These are phyloP conservation scores for Acanthamoeba rhysodes DNA, from an alignment of 208 protist genomes.

Conservation along the genomic window DNA sequence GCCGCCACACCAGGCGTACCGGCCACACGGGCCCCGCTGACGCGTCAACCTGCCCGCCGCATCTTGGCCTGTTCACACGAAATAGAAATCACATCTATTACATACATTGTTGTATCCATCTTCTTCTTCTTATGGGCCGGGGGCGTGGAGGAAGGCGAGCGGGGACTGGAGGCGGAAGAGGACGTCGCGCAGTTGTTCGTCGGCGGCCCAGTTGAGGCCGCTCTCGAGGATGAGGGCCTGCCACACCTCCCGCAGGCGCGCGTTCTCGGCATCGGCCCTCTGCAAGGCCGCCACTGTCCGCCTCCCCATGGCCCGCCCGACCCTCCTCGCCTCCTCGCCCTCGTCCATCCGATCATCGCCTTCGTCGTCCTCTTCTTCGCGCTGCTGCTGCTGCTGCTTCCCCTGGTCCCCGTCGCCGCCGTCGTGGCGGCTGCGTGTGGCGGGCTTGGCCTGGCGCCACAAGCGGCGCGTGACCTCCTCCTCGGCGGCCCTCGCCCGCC, in stretches of 20 bases:
- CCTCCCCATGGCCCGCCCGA: not conserved
- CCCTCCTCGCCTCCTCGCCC: not conserved
- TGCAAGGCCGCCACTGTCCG: not conserved
- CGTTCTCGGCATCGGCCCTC: not conserved
- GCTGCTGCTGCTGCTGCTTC: too few species aligned
- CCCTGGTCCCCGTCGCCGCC: not conserved
- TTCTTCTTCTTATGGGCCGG: not conserved
- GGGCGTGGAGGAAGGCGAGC: not conserved
- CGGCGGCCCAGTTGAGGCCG: not conserved
- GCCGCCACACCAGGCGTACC: too few species aligned
- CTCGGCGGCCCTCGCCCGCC: not conserved
- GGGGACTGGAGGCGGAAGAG: constrained; percentile 2
- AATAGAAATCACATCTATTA: too few species aligned
- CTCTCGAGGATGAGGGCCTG: not conserved
- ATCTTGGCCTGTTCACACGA: too few species aligned
- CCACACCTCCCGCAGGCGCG: not conserved
- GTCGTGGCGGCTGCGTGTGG: not conserved
- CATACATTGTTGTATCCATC: too few species aligned
- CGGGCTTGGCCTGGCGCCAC: not conserved
- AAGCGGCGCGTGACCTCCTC: not conserved
- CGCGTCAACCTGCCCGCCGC: too few species aligned
- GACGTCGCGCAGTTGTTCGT: constrained; percentile 5
- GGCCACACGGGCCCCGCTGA: too few species aligned
- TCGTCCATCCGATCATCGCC: too few species aligned
- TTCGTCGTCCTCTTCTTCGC: not conserved